phyloP scores from a whole-genome alignment of 257 asterid genomes.

The Eucommia ulmoides region DNA sequence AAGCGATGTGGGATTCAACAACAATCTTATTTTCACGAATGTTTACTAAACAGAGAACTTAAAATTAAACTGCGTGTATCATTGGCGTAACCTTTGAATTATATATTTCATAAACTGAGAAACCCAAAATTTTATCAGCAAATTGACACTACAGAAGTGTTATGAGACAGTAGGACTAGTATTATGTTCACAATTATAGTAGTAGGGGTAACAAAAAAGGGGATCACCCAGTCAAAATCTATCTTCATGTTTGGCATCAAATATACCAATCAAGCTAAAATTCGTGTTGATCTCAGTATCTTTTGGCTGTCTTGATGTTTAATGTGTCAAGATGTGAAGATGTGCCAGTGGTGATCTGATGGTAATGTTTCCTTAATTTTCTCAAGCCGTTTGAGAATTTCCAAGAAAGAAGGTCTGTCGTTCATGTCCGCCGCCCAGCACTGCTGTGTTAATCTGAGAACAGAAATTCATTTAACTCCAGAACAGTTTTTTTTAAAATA shows the following conservation, averaged over 20 bases:
- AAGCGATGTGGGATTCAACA: too few relatives aligned
- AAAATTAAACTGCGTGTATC: too few relatives aligned
- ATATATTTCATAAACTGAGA: too few relatives aligned
- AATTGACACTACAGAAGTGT: too few relatives aligned
- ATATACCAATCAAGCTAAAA: not conserved
- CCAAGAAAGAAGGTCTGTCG: constrained; percentile 75
- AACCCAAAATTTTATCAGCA: too few relatives aligned
- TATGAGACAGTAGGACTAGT: too few relatives aligned
- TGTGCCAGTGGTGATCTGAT: constrained; percentile 57
- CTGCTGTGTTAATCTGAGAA: constrained; percentile 43
- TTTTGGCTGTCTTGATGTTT: not conserved
- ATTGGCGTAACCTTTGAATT: too few relatives aligned
- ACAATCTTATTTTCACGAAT: too few relatives aligned
- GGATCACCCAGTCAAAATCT: too few relatives aligned
- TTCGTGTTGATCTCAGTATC: not conserved
- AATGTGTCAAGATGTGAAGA: constrained; percentile 31
- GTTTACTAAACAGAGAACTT: too few relatives aligned
- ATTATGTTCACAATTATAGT: not conserved
- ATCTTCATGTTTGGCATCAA: too few relatives aligned
- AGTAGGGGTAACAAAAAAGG: too few relatives aligned
- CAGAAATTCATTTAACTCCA: not conserved
- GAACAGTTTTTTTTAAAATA: not conserved
- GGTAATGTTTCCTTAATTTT: constrained; percentile 41
- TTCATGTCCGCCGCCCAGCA: constrained; percentile 91
- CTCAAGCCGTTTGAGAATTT: constrained; percentile 69